Conservation (phyloP, 345 rosid genomes). For the Salix viminalis region DNA sequence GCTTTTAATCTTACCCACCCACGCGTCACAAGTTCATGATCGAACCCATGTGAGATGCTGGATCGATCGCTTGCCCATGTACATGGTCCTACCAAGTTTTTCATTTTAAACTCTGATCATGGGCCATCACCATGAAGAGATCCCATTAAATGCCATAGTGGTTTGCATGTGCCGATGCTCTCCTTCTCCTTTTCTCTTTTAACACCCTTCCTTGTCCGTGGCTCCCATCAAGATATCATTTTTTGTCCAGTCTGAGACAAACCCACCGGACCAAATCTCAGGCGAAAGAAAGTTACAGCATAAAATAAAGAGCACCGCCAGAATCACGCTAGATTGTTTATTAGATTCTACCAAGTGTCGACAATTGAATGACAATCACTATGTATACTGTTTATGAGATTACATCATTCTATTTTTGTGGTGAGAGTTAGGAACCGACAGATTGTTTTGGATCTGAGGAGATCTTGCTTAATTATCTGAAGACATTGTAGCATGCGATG, state of each 20-base stretch:
- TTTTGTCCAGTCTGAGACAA: neutral
- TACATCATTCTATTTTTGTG: neutral
- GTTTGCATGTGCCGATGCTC: constrained; percentile 1
- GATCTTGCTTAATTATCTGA: neutral
- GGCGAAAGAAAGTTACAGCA: neutral
- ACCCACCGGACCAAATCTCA: neutral
- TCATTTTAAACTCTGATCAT: neutral
- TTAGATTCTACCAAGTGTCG: neutral
- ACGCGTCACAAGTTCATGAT: neutral
- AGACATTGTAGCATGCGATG: neutral
- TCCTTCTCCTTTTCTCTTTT: neutral
- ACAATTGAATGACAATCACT: neutral
- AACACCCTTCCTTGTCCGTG: neutral
- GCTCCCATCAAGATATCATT: neutral
- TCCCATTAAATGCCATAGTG: neutral
- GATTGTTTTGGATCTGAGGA: neutral
- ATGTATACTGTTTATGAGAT: no score
- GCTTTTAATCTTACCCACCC: neutral
- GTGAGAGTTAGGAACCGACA: neutral
- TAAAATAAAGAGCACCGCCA: neutral
- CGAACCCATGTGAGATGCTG: neutral
- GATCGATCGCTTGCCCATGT: neutral
- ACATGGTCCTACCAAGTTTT: neutral
- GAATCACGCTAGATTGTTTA: neutral
- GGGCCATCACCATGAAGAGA: no score